Conservation (phyloP, 75 land plant genomes). For the Cupressus sempervirens region DNA sequence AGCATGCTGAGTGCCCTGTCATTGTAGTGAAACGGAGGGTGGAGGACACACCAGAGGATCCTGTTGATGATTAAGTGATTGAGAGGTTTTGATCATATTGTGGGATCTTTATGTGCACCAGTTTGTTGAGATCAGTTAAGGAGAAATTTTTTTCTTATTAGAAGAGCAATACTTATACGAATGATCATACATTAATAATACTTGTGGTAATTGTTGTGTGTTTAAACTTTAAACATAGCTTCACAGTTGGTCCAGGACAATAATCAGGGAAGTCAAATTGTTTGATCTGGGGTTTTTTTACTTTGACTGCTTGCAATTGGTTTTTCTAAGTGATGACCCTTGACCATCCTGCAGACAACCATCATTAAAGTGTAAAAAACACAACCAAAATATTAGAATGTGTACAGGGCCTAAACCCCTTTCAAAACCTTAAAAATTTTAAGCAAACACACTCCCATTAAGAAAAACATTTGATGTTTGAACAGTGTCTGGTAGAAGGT, state of each 20-base stretch:
- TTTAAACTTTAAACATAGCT: not conserved
- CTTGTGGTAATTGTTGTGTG: not conserved
- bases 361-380: too few species aligned
- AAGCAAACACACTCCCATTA: too few species aligned
- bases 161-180: not conserved
- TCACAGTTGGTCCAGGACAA: not conserved
- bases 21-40: slow-evolving; percentile 40
- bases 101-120: not conserved
- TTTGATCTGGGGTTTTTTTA: not conserved
- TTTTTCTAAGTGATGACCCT: not conserved
- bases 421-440: too few species aligned
- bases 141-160: not conserved
- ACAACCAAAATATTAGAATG: too few species aligned
- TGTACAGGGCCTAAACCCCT: too few species aligned
- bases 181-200: not conserved
- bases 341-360: too few species aligned
- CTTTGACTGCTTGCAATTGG: not conserved
- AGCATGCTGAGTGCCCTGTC: slow-evolving; percentile 44
- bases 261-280: not conserved
- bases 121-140: not conserved
- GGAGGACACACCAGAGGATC: slow-evolving; percentile 42
- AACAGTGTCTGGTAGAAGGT: too few species aligned
- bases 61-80: slow-evolving; percentile 33
- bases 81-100: not conserved
- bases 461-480: too few species aligned